Base-by-base conservation (phyloP, 768 basidiomycete species). In the Suillus tomentosus region DNA sequence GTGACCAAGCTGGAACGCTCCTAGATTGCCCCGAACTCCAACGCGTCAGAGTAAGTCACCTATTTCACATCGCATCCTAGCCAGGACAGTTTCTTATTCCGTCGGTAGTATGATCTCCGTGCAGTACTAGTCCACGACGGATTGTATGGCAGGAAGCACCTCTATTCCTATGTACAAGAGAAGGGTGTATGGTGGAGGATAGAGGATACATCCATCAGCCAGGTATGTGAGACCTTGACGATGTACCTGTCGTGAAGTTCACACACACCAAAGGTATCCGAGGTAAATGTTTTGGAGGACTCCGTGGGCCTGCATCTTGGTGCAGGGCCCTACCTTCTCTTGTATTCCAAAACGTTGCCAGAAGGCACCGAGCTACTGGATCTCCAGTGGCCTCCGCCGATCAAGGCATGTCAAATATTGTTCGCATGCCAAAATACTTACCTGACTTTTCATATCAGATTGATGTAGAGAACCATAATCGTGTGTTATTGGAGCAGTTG, bases 161-260 rank as follows among this genome's bases (percentile, higher is more conserved):
- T 91, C 10, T 92, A 92, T 72, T 89, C 90, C 7, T 95, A 93
- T 66, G 85, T 92, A 14, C 84, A 87, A 64, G 74, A 72, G 36
- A 81, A 85, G 51, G 87, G 82, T 6, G 76, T 73, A 3, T 95
- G 92, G 92, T 94, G 91, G 90, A 94, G 91, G 76, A 89, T 87
- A 3, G 80, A 89, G 9, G 93, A 93, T 68, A 84, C 84, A 63
- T 76, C 79, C 13, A 88, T 92, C 3, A 86, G 84, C 1, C 85
- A 90, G 82, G 92, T 87, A 65, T 40, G 64, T 56, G 19, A 10
- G 1, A 13, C 45, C 17, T 45, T 7, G 42, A 31, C 59, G 27
- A 53, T 63, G 5, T 27, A 9, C n/a, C 9, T 24, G 39, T 57
- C 34, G 7, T 40, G 50, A 8, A 31, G 22, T 50, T 53, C 31